Evolutionary conservation across 1,284 basidiomycete genomes (phyloP).

Genomic region (Meira miltonrushii): DNA sequence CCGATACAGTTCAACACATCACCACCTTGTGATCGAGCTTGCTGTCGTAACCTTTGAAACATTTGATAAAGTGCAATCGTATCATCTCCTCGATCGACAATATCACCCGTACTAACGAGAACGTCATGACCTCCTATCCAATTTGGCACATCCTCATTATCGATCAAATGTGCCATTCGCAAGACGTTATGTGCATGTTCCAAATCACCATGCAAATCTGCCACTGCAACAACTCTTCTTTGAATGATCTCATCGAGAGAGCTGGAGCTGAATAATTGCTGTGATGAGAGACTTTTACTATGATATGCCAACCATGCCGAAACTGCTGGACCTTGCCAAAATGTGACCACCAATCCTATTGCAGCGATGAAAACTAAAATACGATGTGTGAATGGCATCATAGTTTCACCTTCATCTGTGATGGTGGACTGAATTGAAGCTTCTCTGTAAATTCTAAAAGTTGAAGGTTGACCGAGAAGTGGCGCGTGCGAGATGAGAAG

Average conservation of each 20-base stretch:
- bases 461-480: neutral
- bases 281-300: neutral
- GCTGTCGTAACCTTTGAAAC: conserved; percentile 30
- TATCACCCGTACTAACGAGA: conserved; percentile 48
- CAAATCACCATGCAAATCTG: conserved; percentile 48
- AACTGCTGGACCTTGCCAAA: conserved; percentile 1
- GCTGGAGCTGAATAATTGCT: neutral
- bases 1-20: conserved; percentile 34
- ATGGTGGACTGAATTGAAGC: neutral
- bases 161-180: conserved; percentile 34
- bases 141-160: neutral
- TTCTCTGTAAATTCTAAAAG: no score
- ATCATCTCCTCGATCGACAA: conserved; percentile 49
- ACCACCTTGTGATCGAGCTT: conserved; percentile 31
- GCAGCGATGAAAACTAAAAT: neutral
- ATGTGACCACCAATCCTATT: conserved; percentile 1
- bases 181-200: conserved; percentile 42
- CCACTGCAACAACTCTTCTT: conserved; percentile 37
- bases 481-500: neutral
- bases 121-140: conserved; percentile 42
- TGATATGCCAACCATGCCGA: no score
- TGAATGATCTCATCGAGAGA: conserved; percentile 5
- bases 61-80: conserved; percentile 45
- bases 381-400: conserved; percentile 2
- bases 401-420: neutral